phyloP scores from a whole-genome alignment of 768 basidiomycete species.

The Hypholoma fasciculare region DNA sequence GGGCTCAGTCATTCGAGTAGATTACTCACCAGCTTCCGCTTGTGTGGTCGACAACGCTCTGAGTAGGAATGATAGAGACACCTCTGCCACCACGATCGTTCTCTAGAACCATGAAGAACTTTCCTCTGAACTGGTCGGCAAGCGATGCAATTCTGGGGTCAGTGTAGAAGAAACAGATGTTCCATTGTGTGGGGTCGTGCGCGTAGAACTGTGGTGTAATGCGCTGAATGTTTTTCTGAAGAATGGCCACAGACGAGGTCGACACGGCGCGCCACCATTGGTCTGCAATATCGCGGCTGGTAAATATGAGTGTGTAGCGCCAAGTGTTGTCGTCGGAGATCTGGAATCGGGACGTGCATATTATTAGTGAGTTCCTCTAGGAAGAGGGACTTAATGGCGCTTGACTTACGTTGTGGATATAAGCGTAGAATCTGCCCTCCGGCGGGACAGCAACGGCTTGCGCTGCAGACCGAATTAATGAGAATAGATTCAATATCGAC shows the following conservation, averaged over 20 bases:
- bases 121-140: background rate
- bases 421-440: background rate
- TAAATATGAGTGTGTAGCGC: background rate
- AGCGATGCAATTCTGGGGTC: background rate
- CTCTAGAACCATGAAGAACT: background rate
- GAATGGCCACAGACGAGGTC: background rate
- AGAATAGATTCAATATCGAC: background rate
- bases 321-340: background rate
- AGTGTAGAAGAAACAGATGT: background rate
- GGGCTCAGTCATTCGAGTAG: too few relatives aligned
- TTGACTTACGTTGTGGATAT: background rate
- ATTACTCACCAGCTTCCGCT: background rate
- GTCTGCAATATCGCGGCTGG: background rate
- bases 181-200: background rate
- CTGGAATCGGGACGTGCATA: background rate
- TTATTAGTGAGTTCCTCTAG: background rate
- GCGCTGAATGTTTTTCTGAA: background rate
- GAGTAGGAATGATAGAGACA: background rate
- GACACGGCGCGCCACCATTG: constrained; percentile 1
- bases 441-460: background rate
- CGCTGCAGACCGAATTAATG: background rate
- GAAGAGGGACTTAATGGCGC: too few relatives aligned
- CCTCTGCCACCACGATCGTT: background rate
- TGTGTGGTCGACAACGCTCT: background rate
- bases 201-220: background rate